These are phyloP conservation scores for Jaltomata sinuosa DNA, from an alignment of 257 asterid species.

Conservation along the genomic window DNA sequence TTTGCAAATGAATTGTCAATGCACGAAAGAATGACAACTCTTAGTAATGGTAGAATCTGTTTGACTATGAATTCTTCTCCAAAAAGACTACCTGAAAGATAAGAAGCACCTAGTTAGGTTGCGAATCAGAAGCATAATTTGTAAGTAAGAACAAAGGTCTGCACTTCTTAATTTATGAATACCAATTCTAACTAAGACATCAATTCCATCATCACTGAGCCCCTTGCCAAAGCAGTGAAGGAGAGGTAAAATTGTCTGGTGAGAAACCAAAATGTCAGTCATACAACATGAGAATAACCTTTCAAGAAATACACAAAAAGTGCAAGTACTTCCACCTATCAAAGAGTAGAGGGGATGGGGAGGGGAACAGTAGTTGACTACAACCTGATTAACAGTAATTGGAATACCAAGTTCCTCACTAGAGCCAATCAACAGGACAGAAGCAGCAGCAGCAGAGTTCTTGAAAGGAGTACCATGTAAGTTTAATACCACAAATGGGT, in stretches of 20 bases:
- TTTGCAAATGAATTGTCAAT: constrained; percentile 35
- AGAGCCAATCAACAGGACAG: constrained; percentile 87
- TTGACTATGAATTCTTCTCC: constrained; percentile 67
- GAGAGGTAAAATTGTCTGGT: constrained; percentile 86
- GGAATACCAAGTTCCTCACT: constrained; percentile 98
- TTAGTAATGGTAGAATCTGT: constrained; percentile 72
- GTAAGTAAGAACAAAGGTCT: background rate
- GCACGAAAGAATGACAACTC: constrained; percentile 51
- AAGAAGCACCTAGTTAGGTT: constrained; percentile 13
- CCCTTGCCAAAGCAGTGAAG: constrained; percentile 93
- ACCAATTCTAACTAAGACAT: constrained; percentile 87
- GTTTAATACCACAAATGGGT: constrained; percentile 81
- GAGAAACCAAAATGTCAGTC: constrained; percentile 8
- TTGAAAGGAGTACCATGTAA: constrained; percentile 59
- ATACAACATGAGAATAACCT: background rate
- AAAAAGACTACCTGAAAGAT: constrained; percentile 67
- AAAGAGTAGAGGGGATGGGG: background rate
- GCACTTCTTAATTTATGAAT: constrained; percentile 11
- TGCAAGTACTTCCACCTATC: background rate
- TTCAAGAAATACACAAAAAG: background rate
- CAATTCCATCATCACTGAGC: constrained; percentile 77
- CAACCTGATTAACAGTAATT: constrained; percentile 88
- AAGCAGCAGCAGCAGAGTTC: constrained; percentile 75
- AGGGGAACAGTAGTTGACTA: background rate
- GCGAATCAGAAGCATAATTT: background rate